Conservation (phyloP, 805 yeast genomes). For the Candida tallmaniae region DNA sequence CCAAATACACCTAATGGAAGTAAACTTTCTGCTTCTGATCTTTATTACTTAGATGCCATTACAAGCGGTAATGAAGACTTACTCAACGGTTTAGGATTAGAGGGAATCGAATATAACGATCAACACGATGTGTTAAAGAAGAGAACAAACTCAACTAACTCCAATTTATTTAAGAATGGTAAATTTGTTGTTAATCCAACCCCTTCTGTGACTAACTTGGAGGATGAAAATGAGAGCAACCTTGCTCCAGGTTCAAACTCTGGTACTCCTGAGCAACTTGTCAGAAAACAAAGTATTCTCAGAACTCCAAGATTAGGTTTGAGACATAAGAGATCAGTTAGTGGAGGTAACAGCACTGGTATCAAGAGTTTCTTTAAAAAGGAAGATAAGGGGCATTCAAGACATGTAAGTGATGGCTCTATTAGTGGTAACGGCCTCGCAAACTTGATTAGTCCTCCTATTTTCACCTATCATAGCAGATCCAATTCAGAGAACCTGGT, state of each 20-base stretch:
- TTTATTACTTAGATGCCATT: conserved; percentile 10
- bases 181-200: conserved; percentile 16
- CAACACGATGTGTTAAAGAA: conserved; percentile 6
- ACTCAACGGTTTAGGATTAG: conserved; percentile 36
- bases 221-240: conserved; percentile 13
- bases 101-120: conserved; percentile 28
- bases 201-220: conserved; percentile 34
- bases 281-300: conserved; percentile 24
- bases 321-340: conserved; percentile 37
- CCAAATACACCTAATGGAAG: conserved; percentile 9
- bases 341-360: conserved; percentile 27
- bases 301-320: conserved; percentile 29
- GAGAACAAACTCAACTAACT: conserved; percentile 2
- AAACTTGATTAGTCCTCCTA: conserved; percentile 40
- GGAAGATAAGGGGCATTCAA: conserved; percentile 28
- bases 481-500: conserved; percentile 36
- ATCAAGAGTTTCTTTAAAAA: conserved; percentile 30
- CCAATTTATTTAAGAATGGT: conserved; percentile 5
- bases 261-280: conserved; percentile 4
- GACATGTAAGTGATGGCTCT: conserved; percentile 39
- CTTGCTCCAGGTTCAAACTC: conserved; percentile 7
- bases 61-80: conserved; percentile 15
- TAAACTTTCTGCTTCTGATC: conserved; percentile 5
- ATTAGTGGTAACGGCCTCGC: conserved; percentile 17
- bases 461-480: conserved; percentile 40